Evolutionary conservation across 2,329 filamentous ascomycete genomes (phyloP), one percentile per base, ranked within the genome.

Genomic region (Alternaria sp.): DNA sequence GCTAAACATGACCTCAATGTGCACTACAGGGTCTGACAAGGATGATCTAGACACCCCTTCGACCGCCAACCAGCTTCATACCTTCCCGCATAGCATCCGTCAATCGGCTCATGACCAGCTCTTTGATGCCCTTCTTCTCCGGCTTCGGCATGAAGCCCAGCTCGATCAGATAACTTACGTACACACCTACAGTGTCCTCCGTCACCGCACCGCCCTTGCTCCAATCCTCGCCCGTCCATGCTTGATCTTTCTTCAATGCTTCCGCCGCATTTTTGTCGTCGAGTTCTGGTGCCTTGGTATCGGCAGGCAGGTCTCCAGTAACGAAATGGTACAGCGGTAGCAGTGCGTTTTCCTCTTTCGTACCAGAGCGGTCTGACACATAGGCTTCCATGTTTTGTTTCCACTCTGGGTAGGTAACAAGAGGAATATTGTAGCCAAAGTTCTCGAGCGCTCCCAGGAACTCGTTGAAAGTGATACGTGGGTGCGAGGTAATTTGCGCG

Each of bases 401-500:
- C 93, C 93, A 96, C 7, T 86, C 83, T 3, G 86, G 79, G 74
- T 96, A 96, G 36, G 86, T 82, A 3, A 91, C 85, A 65, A 89
- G 85, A 0, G 90, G 88, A 1, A 89, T 87, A 25, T 84, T 76
- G 80, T 93, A 97, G 25, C 93, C 93, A 76, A 92, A 96, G 19
- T 83, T 85, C 74, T 90, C 86, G 8, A 97, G 84, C 0, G 87
- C 84, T 19, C 86, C 86, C n/a, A 96, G 85, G 80, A 89, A 97
- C 76, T 93, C 86, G 80, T 91, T 93, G 84, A 94, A 90, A 3
- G 88, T 88, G 44, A 96, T 86, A 15, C 93, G 86, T 3, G 93
- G 93, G 77, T 94, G 92, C 3, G 87, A 88, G 1, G 93, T 96
- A 51, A 96, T 89, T 70, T 97, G 93, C 1, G 89, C 86, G 6